Evolutionary conservation across 805 yeast genomes (phyloP).

Genomic region (Saccharomycopsis sp.): DNA sequence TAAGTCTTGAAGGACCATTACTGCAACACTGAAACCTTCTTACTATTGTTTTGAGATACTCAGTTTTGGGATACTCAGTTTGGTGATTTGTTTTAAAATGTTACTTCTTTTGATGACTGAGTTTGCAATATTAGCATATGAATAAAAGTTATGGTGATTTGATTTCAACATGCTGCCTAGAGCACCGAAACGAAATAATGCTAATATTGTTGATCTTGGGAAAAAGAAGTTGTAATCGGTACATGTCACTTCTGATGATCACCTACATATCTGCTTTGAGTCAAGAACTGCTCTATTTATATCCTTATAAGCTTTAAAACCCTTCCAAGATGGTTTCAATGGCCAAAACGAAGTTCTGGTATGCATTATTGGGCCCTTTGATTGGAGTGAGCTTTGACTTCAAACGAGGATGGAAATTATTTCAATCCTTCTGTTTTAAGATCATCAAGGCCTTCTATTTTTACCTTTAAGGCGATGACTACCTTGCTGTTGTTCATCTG

Average conservation of each 20-base stretch:
- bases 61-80: too few relatives aligned
- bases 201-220: too few relatives aligned
- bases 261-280: background rate
- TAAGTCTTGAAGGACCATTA: background rate
- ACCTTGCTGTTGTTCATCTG: background rate
- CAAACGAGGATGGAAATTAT: background rate
- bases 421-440: background rate
- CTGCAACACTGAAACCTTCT: background rate
- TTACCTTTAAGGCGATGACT: background rate
- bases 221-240: too few relatives aligned
- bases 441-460: background rate
- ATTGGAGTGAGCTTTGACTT: background rate
- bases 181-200: background rate
- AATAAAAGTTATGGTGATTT: background rate
- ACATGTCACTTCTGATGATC: background rate
- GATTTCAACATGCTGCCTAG: background rate
- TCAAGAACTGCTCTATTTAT: background rate
- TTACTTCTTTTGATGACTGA: background rate
- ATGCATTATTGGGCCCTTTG: background rate
- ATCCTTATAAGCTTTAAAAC: background rate
- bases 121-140: background rate
- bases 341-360: background rate
- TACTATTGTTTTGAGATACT: background rate
- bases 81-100: background rate
- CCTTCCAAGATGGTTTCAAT: background rate